Conservation (phyloP, 2,329 filamentous ascomycete species). For the Beauveria asiatica region DNA sequence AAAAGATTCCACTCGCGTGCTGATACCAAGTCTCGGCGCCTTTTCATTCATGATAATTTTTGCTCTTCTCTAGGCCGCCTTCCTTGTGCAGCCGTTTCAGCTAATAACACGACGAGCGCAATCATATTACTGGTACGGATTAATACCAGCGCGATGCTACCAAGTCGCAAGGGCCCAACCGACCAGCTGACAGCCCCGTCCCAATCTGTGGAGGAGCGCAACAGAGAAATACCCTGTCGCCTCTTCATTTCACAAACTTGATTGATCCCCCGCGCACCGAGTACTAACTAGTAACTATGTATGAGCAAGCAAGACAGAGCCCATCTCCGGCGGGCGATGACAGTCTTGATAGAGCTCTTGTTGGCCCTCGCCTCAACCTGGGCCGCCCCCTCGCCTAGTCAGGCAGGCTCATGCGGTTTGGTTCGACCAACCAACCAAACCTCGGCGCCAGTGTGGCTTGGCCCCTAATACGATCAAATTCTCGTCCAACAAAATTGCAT, state of each 20-base stretch:
- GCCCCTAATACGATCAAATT: conserved; percentile 1
- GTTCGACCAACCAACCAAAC: background rate
- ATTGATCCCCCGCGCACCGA: background rate
- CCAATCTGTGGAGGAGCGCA: background rate
- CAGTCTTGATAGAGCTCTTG: background rate
- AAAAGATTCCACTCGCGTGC: background rate
- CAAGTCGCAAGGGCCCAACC: background rate
- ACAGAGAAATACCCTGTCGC: background rate
- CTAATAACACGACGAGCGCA: background rate
- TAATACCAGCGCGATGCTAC: background rate
- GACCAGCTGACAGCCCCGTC: conserved; percentile 2
- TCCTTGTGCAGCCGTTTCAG: background rate
- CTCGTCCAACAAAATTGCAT: background rate
- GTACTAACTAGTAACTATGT: background rate
- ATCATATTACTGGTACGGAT: background rate
- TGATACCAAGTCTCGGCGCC: background rate
- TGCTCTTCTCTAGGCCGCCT: background rate
- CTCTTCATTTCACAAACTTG: background rate
- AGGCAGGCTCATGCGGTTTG: background rate
- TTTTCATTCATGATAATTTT: background rate
- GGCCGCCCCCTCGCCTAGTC: background rate
- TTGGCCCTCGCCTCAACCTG: conserved; percentile 2
- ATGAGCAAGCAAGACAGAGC: background rate
- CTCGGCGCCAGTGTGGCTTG: conserved; percentile 7
- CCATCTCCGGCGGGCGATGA: background rate